These are phyloP conservation scores for Cryptococcus sp. DNA, from an alignment of 1,284 basidiomycete species.

Conservation along the genomic window DNA sequence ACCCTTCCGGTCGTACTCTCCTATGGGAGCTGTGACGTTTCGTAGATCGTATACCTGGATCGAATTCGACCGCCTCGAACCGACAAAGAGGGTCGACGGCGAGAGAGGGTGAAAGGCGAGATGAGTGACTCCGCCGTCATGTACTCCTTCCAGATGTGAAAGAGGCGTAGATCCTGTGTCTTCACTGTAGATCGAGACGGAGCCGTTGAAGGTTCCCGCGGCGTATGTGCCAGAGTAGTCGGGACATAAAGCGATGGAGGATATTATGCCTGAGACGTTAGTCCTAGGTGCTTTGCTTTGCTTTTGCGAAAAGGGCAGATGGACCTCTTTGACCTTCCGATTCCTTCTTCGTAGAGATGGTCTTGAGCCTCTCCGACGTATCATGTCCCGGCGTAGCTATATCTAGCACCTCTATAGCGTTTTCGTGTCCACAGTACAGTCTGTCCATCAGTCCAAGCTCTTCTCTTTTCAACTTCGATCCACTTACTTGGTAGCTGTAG, in stretches of 20 bases:
- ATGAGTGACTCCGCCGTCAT: slow-evolving; percentile 63
- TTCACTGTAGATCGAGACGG: slow-evolving; percentile 71
- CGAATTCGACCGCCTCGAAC: slow-evolving; percentile 61
- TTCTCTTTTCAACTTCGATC: not conserved
- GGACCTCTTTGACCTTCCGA: slow-evolving; percentile 77
- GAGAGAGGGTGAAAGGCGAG: slow-evolving; percentile 72
- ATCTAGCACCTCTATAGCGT: slow-evolving; percentile 84
- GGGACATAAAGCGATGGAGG: slow-evolving; percentile 68
- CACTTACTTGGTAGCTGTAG: slow-evolving; percentile 59
- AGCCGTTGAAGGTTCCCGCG: slow-evolving; percentile 56
- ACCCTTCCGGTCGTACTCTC: slow-evolving; percentile 22
- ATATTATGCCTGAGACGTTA: slow-evolving; percentile 68
- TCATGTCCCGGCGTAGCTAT: slow-evolving; percentile 47
- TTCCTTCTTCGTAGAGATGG: slow-evolving; percentile 68
- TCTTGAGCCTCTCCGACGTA: slow-evolving; percentile 59
- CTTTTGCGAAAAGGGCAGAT: slow-evolving; percentile 2
- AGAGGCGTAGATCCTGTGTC: slow-evolving; percentile 54
- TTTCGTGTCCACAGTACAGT: slow-evolving; percentile 82
- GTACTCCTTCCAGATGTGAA: slow-evolving; percentile 59
- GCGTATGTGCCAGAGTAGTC: slow-evolving; percentile 66
- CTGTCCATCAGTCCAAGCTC: slow-evolving; percentile 50
- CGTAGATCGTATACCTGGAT: slow-evolving; percentile 75
- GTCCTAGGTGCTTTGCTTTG: not conserved
- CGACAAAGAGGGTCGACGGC: slow-evolving; percentile 68
- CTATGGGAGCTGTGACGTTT: slow-evolving; percentile 49